Conservation (phyloP, 768 basidiomycete genomes). For the Steccherinum ochraceum region DNA sequence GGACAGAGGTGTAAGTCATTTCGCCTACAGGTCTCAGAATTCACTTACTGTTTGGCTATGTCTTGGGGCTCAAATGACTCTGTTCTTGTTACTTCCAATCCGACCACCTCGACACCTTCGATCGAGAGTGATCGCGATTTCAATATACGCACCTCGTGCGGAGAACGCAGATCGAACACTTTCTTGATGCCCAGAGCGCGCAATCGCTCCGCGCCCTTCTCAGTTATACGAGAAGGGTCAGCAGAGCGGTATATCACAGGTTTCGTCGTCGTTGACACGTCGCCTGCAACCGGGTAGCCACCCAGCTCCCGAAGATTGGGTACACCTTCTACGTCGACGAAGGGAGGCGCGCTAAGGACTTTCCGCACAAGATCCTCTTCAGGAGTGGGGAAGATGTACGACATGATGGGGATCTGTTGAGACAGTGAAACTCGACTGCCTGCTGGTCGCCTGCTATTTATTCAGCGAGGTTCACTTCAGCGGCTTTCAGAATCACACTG, state of each 20-base stretch:
- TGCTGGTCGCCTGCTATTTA: no score
- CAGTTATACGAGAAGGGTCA: constrained; percentile 64
- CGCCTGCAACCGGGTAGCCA: constrained; percentile 29
- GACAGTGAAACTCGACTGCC: no score
- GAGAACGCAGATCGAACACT: constrained; percentile 74
- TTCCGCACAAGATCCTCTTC: not conserved
- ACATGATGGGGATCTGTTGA: not conserved
- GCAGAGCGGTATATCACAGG: constrained; percentile 61
- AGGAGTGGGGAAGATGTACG: not conserved
- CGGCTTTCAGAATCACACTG: not conserved
- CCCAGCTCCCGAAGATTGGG: constrained; percentile 74
- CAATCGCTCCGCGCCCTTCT: constrained; percentile 55
- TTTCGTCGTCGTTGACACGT: constrained; percentile 50
- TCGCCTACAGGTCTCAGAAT: no score
- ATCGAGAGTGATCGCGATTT: constrained; percentile 57
- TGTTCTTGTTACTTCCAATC: constrained; percentile 8
- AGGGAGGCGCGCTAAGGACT: constrained; percentile 41
- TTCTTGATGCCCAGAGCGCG: constrained; percentile 56
- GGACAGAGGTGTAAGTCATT: no score
- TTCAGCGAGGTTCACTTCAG: not conserved
- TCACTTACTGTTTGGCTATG: no score
- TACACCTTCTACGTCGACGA: constrained; percentile 65
- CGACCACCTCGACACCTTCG: constrained; percentile 54
- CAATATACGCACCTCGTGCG: constrained; percentile 74
- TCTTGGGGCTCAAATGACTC: not conserved